phyloP scores from a whole-genome alignment of 352 stramenopile genomes.

The Saprolegnia parasitica region DNA sequence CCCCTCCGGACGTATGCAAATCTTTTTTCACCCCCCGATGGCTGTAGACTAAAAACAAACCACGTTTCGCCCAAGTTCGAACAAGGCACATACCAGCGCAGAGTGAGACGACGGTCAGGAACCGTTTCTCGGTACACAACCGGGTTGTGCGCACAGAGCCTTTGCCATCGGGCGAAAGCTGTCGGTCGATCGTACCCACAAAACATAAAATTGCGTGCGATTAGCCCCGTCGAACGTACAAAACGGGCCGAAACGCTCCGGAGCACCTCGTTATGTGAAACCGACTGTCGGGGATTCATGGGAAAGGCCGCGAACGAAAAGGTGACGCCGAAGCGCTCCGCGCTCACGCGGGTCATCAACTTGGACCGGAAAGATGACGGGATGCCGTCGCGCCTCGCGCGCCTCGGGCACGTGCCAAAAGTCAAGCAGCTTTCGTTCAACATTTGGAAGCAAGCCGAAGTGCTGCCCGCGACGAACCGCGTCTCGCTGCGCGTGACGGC shows the following conservation, averaged over 20 bases:
- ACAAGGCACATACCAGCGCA: no score
- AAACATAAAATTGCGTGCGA: no score
- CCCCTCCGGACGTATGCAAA: background rate
- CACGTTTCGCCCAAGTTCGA: background rate
- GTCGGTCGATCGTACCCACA: no score
- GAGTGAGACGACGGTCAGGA: no score
- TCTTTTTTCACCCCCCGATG: background rate
- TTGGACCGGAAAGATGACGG: background rate
- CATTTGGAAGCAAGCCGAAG: constrained; percentile 31
- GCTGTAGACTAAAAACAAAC: background rate
- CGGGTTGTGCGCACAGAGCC: no score
- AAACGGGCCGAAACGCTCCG: background rate
- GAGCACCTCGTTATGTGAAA: no score
- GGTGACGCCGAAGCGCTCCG: background rate
- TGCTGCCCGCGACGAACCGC: constrained; percentile 51
- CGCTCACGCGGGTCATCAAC: background rate
- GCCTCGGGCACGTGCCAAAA: background rate
- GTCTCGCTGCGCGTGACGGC: constrained; percentile 53
- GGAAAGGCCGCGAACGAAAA: constrained; percentile 6
- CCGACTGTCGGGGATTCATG: background rate
- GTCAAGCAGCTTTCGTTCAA: constrained; percentile 23
- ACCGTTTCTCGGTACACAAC: no score
- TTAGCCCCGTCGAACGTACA: no score
- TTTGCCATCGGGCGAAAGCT: no score
- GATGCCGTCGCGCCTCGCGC: background rate